Evolutionary conservation across 2,329 filamentous ascomycete species (phyloP), one percentile per base, ranked within the genome.

Genomic region (Aspergillus cejpii): DNA sequence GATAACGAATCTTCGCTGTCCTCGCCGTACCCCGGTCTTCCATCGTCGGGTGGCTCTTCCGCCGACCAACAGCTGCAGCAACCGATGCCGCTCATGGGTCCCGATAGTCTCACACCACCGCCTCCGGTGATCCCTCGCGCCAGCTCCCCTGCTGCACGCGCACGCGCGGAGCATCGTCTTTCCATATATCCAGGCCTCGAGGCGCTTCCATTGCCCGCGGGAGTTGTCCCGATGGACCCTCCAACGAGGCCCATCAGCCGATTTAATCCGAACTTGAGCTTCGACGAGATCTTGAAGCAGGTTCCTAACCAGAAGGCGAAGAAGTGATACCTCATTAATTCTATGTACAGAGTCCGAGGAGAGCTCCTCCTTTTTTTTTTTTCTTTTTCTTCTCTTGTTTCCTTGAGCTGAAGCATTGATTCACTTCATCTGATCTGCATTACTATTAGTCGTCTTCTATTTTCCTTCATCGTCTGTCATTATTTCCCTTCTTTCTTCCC

Each of bases 231-330:
- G 7, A 59, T 69, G 29, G 65, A 70, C 23, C 63, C 66, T 12
- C 63, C 64, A 3, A 52, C 63, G 17, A 60, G 69, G n/a, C 64
- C 68, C 2, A 56, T 64, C 7, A 68, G 64, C 40, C 61, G 63
- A 17, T 63, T 69, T 51, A 73, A 74, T 49, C 72, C 72, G 7
- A 69, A 68, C 41, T 69, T 73, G 62, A 74, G 69, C 41, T 74
- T 74, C 49, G 72, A 74, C 48, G 67, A 71, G 40, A 74, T 74
- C 43, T 53, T 74, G 39, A 67, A 63, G 45, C 65, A 66, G 37
- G 64, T 70, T 38, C 63, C 62, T 15, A 56, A 58, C 36, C 61
- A 62, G 51, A 65, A 62, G 44, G 57, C 55, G 39, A 67, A 68
- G 53, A 64, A 67, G 57, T 66, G 61, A 54, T 43, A 54, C 33